A percentile compares a stretch with the other conserved stretches of the same genome.
These are phyloP conservation scores for Hypoxylon perforatum DNA, from an alignment of 495 filamentous ascomycete genomes.

Conservation along the genomic window DNA sequence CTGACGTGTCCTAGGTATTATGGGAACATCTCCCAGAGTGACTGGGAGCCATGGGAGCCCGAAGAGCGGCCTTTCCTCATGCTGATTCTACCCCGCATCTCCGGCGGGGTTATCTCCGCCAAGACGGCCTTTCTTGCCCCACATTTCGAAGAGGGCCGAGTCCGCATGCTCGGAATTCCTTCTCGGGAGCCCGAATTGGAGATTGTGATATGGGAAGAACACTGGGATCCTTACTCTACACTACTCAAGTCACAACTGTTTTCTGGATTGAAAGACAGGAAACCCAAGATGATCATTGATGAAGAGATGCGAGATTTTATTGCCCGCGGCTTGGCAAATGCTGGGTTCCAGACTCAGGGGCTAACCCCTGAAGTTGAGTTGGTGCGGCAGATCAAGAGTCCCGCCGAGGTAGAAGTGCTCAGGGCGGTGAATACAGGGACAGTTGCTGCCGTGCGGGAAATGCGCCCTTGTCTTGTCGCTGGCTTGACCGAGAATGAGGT, in stretches of 20 bases:
- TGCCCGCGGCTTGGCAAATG: constrained; percentile 56
- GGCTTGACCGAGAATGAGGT: constrained; percentile 65
- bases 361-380: constrained; percentile 59
- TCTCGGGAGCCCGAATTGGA: constrained; percentile 53
- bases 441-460: constrained; percentile 63
- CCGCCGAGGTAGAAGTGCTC: constrained; percentile 60
- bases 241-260: constrained; percentile 50
- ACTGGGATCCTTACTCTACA: constrained; percentile 66
- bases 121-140: constrained; percentile 63
- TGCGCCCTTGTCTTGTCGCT: constrained; percentile 62
- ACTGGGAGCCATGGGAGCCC: constrained; percentile 70
- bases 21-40: constrained; percentile 62
- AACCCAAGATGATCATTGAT: constrained; percentile 64
- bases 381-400: constrained; percentile 63
- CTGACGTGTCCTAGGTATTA: constrained; percentile 53
- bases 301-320: constrained; percentile 70
- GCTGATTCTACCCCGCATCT: constrained; percentile 56
- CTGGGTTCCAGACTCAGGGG: constrained; percentile 61
- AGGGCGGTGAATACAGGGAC: constrained; percentile 68
- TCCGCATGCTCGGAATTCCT: constrained; percentile 62
- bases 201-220: constrained; percentile 66
- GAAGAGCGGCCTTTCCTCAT: constrained; percentile 69
- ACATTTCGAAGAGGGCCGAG: constrained; percentile 65
- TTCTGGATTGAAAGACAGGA: constrained; percentile 4
- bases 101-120: constrained; percentile 52